A percentile compares a stretch with the other conserved stretches of the same genome.
Conservation (phyloP, 768 basidiomycete species). For the Panus rudis region DNA sequence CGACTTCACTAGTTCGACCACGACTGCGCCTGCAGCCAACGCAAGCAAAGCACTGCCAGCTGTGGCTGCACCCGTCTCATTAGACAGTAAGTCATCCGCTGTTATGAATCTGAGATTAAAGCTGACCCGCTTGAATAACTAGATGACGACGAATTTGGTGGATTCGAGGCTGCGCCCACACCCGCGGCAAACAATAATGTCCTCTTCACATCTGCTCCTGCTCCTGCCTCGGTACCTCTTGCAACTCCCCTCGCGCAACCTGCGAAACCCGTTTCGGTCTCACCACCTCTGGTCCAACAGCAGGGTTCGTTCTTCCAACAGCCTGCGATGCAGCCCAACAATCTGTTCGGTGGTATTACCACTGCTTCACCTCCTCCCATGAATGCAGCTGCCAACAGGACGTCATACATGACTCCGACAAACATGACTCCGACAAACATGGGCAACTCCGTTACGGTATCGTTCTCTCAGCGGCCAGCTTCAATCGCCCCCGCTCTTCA, state of each 20-base stretch:
- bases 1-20: constrained; percentile 32
- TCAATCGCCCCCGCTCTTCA: constrained; percentile 8
- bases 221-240: constrained; percentile 30
- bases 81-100: neutral
- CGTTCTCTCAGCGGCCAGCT: constrained; percentile 14
- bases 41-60: constrained; percentile 52
- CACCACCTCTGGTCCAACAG: constrained; percentile 10
- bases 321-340: neutral
- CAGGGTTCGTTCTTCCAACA: neutral
- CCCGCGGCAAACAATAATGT: constrained; percentile 27
- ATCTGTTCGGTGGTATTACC: constrained; percentile 9
- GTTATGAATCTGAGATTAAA: neutral
- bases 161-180: constrained; percentile 72
- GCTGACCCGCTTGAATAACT: constrained; percentile 1
- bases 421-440: constrained; percentile 1
- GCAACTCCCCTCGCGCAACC: constrained; percentile 39
- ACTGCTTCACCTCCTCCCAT: constrained; percentile 8
- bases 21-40: constrained; percentile 26
- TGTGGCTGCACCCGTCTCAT: constrained; percentile 24
- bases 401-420: constrained; percentile 6
- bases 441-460: too few species aligned
- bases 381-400: neutral
- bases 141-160: constrained; percentile 76
- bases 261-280: constrained; percentile 7
- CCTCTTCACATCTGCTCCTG: constrained; percentile 5